These are phyloP conservation scores for Artemisia tridentata DNA, from an alignment of 129 eudicot species.

Conservation along the genomic window DNA sequence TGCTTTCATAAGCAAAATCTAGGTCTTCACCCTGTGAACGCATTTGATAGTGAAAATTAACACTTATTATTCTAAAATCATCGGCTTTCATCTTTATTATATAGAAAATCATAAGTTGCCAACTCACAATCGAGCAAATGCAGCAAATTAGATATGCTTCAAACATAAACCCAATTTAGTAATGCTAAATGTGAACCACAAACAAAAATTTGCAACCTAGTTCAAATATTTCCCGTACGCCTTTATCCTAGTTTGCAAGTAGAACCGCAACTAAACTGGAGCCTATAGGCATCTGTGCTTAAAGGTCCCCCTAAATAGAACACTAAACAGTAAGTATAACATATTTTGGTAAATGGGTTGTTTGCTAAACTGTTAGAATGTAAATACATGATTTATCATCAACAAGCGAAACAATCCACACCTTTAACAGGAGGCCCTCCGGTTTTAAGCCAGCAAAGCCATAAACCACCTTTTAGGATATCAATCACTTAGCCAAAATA, in stretches of 20 bases:
- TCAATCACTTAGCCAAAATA: too few relatives aligned
- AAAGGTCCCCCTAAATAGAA: too few relatives aligned
- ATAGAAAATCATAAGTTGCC: slow-evolving; percentile 12
- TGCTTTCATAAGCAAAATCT: slow-evolving; percentile 96
- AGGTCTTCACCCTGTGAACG: slow-evolving; percentile 85
- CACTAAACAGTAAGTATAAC: too few relatives aligned
- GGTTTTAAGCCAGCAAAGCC: too few relatives aligned
- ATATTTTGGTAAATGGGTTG: too few relatives aligned
- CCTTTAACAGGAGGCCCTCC: too few relatives aligned
- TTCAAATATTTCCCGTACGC: slow-evolving; percentile 12
- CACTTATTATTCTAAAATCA: not conserved
- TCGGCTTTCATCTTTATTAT: not conserved
- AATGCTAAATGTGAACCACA: not conserved
- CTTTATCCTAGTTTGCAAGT: slow-evolving; percentile 14
- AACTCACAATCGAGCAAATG: slow-evolving; percentile 5
- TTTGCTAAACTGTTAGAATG: too few relatives aligned
- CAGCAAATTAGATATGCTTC: slow-evolving; percentile 2
- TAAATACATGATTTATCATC: too few relatives aligned
- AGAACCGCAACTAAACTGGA: slow-evolving; percentile 4
- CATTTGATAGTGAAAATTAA: not conserved
- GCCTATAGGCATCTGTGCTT: not conserved
- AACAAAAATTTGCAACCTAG: slow-evolving; percentile 7
- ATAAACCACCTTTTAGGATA: too few relatives aligned
- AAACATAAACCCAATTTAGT: not conserved
- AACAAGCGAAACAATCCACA: too few relatives aligned